phyloP scores from a whole-genome alignment of 306 rosid species.

The Lagenaria siceraria region DNA sequence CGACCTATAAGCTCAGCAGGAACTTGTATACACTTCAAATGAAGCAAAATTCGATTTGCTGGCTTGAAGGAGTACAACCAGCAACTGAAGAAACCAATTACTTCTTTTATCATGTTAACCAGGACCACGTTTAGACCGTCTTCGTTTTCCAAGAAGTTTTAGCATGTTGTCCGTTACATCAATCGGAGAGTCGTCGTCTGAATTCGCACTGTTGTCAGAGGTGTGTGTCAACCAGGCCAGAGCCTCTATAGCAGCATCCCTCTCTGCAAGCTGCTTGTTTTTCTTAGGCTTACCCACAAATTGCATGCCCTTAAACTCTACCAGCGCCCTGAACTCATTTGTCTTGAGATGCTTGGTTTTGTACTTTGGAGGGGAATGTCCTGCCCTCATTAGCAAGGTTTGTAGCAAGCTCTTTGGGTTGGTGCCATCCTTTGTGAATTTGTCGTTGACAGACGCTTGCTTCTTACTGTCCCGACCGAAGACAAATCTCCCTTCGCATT shows the following conservation, averaged over 20 bases:
- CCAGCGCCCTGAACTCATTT: constrained; percentile 86
- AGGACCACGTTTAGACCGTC: constrained; percentile 53
- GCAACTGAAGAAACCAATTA: not conserved
- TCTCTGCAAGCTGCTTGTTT: constrained; percentile 93
- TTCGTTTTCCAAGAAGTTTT: constrained; percentile 69
- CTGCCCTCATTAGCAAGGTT: constrained; percentile 88
- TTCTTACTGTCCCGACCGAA: constrained; percentile 84
- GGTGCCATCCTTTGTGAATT: constrained; percentile 77
- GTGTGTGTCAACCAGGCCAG: constrained; percentile 97
- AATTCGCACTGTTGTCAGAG: constrained; percentile 38
- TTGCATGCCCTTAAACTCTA: constrained; percentile 96
- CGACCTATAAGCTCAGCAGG: not conserved
- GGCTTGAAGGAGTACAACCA: not conserved
- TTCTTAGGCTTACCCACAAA: constrained; percentile 89
- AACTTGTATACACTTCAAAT: not conserved
- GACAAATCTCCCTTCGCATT: constrained; percentile 92
- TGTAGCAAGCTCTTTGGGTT: constrained; percentile 88
- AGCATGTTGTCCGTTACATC: constrained; percentile 96
- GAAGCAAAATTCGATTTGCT: not conserved
- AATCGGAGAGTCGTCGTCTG: constrained; percentile 42
- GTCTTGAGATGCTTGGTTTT: constrained; percentile 91
- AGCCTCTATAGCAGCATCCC: constrained; percentile 94
- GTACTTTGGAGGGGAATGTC: constrained; percentile 92
- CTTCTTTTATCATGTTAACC: constrained; percentile 10
- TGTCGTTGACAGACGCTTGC: constrained; percentile 26